These are phyloP conservation scores for Pochonia chlamydosporia DNA, from an alignment of 2,329 filamentous ascomycete genomes.

Conservation along the genomic window DNA sequence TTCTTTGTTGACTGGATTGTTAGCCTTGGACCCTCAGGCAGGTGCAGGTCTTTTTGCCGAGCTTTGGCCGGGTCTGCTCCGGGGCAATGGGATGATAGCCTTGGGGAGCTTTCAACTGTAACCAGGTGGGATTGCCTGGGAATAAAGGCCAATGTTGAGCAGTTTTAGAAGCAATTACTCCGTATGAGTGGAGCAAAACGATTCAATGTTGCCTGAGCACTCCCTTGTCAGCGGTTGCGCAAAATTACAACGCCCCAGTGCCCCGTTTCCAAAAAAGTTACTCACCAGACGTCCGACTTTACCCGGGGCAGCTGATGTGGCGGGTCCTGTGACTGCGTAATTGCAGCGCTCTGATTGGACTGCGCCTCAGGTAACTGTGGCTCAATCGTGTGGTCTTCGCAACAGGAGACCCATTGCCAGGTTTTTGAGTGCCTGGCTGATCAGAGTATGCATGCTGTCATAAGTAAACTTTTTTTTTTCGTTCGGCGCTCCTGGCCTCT, in stretches of 20 bases:
- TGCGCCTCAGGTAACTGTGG: constrained; percentile 25
- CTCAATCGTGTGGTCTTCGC: constrained; percentile 12
- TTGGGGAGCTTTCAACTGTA: no score
- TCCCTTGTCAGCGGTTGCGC: no score
- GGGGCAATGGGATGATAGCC: background rate
- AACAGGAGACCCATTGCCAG: background rate
- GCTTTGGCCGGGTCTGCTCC: constrained; percentile 8
- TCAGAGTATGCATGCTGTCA: constrained; percentile 35
- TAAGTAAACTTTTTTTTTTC: constrained; percentile 26
- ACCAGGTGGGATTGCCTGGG: no score
- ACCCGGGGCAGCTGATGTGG: constrained; percentile 22
- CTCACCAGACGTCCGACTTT: constrained; percentile 30
- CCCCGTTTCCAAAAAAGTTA: no score
- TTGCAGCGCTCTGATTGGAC: constrained; percentile 32
- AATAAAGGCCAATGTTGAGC: no score
- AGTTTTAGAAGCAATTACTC: no score
- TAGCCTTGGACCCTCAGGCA: constrained; percentile 9
- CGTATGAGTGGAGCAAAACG: no score
- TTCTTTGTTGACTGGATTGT: background rate
- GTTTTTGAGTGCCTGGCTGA: constrained; percentile 8
- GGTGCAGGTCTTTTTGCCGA: constrained; percentile 11
- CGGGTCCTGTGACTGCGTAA: constrained; percentile 23
- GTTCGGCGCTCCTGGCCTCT: constrained; percentile 11
- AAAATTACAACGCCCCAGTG: no score
- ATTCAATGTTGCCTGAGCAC: constrained; percentile 2